Evolutionary conservation across 2,329 filamentous ascomycete species (phyloP), one percentile per base, ranked within the genome.

Genomic region (Akanthomyces dipterigenus): DNA sequence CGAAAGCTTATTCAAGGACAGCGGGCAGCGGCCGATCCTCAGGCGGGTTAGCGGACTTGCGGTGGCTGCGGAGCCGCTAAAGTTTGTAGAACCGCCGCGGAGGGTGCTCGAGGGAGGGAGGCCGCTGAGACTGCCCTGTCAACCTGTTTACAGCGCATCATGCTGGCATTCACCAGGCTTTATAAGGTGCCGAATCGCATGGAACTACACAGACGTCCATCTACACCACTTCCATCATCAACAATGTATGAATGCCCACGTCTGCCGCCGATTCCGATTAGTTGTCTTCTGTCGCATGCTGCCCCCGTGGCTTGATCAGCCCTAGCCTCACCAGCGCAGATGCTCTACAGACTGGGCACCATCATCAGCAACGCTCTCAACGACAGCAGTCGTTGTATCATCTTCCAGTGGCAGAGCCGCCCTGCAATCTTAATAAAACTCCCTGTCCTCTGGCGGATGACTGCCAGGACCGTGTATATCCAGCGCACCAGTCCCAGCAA

Each of bases 31-130:
- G 40, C 11, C 40, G 38, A 50, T 49, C 36, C 28, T 20, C 20
- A 49, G 55, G 55, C 55, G 43, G 55, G 55, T 26, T 48, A 58
- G 55, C 55, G 55, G 55, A 50, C 45, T 58, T 58, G 55, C 43
- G 31, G 22, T 36, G 55, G 28, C 34, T 16, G 55, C 55, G 55
- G 55, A 50, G 55, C 55, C 55, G 34, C 55, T 40, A 58, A 49
- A 9, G 11, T 9, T 6, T 2, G 2, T 9, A 34, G 7, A 45
- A 49, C 28, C 20, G 31, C 31, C 28, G 20, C 31, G 26, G 16
- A 12, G 8, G 16, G 53, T 22, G 28, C 42, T 56, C 5, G 31
- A 9, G 7, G 6, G 31, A 34, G 2, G 31, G 31, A 11, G 36
- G 12, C 36, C 36, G 36, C 36, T 38, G 16, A 34, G 31, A n/a